These are phyloP conservation scores for Leptodontidium sp. DNA, from an alignment of 2,329 filamentous ascomycete species.

Conservation along the genomic window DNA sequence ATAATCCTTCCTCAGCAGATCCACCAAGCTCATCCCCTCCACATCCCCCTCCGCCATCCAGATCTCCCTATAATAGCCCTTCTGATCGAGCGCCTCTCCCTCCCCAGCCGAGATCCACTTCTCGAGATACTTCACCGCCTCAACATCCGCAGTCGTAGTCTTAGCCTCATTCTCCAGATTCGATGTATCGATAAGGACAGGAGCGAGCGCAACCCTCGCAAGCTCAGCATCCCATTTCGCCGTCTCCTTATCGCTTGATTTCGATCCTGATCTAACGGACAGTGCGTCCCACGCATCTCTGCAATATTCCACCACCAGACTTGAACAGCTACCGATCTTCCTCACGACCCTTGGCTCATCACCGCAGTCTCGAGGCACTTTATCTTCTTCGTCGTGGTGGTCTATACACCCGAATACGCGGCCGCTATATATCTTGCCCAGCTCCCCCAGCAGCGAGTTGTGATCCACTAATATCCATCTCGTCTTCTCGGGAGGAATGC, in stretches of 20 bases:
- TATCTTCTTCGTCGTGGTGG: constrained; percentile 78
- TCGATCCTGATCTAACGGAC: constrained; percentile 46
- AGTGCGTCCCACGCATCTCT: constrained; percentile 64
- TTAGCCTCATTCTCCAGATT: constrained; percentile 71
- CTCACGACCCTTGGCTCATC: constrained; percentile 67
- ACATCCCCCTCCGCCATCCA: constrained; percentile 73
- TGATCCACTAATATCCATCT: constrained; percentile 82
- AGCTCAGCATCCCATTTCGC: constrained; percentile 61
- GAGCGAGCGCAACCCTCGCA: constrained; percentile 72
- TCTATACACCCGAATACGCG: constrained; percentile 74
- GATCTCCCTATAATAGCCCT: constrained; percentile 66
- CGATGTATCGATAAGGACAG: constrained; percentile 77
- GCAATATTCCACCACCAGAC: constrained; percentile 70
- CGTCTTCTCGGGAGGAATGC: constrained; percentile 59
- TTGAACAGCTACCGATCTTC: constrained; percentile 76
- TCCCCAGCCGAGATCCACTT: constrained; percentile 45
- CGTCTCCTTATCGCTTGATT: constrained; percentile 46
- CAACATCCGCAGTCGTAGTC: constrained; percentile 67
- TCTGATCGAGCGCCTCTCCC: constrained; percentile 57
- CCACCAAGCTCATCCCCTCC: constrained; percentile 64
- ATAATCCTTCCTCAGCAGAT: constrained; percentile 83
- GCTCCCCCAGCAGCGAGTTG: constrained; percentile 71
- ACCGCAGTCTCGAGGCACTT: constrained; percentile 55
- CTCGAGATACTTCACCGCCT: constrained; percentile 67
- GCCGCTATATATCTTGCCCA: constrained; percentile 61